Evolutionary conservation across 495 filamentous ascomycete species (phyloP).

Genomic region (Hypoxylon fragiforme): DNA sequence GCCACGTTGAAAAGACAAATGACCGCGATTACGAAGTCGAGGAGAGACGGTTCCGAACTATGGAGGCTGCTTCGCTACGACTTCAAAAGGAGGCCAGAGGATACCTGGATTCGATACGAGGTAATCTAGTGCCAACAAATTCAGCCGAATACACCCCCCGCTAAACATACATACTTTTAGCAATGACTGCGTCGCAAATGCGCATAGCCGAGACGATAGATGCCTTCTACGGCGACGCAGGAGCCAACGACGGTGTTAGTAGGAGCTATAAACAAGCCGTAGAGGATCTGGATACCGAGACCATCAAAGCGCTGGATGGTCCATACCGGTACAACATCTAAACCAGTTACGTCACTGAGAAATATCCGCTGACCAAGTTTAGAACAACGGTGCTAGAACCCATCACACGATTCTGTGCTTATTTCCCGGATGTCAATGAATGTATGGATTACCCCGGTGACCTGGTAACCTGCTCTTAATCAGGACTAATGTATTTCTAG

Average conservation of each 20-base stretch:
- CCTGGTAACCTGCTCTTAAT: not conserved
- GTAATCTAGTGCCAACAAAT: slow-evolving; percentile 52
- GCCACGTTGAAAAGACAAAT: slow-evolving; percentile 96
- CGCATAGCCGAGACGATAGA: slow-evolving; percentile 99
- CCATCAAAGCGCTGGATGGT: slow-evolving; percentile 97
- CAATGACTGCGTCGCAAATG: slow-evolving; percentile 99
- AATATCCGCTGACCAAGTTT: not conserved
- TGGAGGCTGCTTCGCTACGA: slow-evolving; percentile 89
- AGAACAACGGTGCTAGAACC: slow-evolving; percentile 93
- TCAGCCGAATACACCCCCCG: slow-evolving; percentile 7
- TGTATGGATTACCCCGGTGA: slow-evolving; percentile 60
- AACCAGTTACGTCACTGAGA: not conserved
- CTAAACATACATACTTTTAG: too few relatives aligned
- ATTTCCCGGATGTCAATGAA: slow-evolving; percentile 98
- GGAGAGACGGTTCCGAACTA: slow-evolving; percentile 91
- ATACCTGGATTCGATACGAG: slow-evolving; percentile 91
- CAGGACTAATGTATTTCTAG: slow-evolving; percentile 42
- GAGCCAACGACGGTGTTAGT: slow-evolving; percentile 90
- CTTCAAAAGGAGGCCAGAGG: slow-evolving; percentile 97
- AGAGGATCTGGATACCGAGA: slow-evolving; percentile 95
- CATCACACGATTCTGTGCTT: slow-evolving; percentile 92
- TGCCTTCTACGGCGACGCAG: slow-evolving; percentile 96
- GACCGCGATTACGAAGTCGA: slow-evolving; percentile 99
- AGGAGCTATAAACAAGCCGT: slow-evolving; percentile 97
- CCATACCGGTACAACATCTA: slow-evolving; percentile 70